Base-by-base conservation (phyloP, 371 early-diverging fungal genomes). In the Umbelopsis sp. region DNA sequence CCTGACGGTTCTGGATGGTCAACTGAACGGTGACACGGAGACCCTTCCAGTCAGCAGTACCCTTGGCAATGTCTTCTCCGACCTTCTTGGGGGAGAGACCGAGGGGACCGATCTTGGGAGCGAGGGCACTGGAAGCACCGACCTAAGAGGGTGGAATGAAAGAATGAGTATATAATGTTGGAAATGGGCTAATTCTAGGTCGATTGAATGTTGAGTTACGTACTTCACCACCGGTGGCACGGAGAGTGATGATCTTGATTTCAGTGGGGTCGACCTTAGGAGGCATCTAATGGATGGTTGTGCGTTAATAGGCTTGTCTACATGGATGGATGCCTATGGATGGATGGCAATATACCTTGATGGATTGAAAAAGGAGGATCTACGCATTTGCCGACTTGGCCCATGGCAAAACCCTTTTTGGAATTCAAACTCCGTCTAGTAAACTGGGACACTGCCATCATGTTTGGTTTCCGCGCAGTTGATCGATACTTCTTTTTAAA, bases 11-110 rank as follows among this genome's bases (percentile, higher is more conserved):
- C 89, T 99, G 98, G 73, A 99, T 97, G 82, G 96, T 94, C 85
- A 99, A 90, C 85, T 94, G 89, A 69, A 99, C 99, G 75, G 99
- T 97, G 77, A 99, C 93, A 83, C 97, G 94, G 68, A 99, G 93
- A 87, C 99, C 97, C 91, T 97, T 98, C 94, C 94, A 99, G 78
- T 97, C 99, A 83, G 92, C 89, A 77, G 99, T 99, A 77, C 96
- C 97, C 94, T 99, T 99, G 88, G 97, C 98, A 73, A 99, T 98
- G 86, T 99, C 99, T 89, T 99, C 99, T 87, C 99, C 99, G 74
- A 99, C 97, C 91, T 98, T 98, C 92, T 99, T 99, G 87, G 99
- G 99, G 65, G 97, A 93, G 87, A 99, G 88, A 95, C 99, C 99
- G 76, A 99, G 93, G 76, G 99, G 99, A 93, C 99, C 99, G 77